These are phyloP conservation scores for Chloranthus sessilifolius DNA, from an alignment of 164 flowering plant species.

Conservation along the genomic window DNA sequence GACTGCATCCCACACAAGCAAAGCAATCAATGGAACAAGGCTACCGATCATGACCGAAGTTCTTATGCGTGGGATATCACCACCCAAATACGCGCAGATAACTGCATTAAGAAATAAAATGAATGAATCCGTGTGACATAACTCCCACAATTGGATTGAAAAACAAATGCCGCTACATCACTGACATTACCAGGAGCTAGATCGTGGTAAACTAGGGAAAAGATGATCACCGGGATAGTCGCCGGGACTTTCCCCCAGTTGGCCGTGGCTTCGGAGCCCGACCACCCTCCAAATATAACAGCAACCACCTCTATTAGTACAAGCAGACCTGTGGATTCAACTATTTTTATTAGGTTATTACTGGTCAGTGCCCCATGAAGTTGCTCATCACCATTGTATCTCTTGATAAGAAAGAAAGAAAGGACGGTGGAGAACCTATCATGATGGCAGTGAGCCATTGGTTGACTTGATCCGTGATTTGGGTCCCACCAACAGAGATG, in stretches of 20 bases:
- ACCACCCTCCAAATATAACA: constrained; percentile 58
- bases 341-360: not conserved
- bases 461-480: constrained; percentile 56
- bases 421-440: constrained; percentile 35
- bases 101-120: constrained; percentile 36
- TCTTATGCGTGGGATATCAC: constrained; percentile 53
- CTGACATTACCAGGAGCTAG: constrained; percentile 45
- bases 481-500: constrained; percentile 57
- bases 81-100: constrained; percentile 68
- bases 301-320: constrained; percentile 49
- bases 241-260: constrained; percentile 61
- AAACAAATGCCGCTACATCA: not conserved
- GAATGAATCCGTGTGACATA: not conserved
- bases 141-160: not conserved
- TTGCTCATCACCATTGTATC: too few relatives aligned
- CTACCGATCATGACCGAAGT: constrained; percentile 57
- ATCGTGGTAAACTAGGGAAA: constrained; percentile 73
- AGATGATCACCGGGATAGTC: constrained; percentile 64
- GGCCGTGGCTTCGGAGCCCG: constrained; percentile 36
- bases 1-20: constrained; percentile 73
- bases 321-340: constrained; percentile 42
- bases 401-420: not conserved
- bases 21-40: constrained; percentile 51
- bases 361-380: too few relatives aligned
- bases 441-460: constrained; percentile 66